Base-by-base conservation (phyloP, 2,329 filamentous ascomycete species). In the Botrytis fragariae region DNA sequence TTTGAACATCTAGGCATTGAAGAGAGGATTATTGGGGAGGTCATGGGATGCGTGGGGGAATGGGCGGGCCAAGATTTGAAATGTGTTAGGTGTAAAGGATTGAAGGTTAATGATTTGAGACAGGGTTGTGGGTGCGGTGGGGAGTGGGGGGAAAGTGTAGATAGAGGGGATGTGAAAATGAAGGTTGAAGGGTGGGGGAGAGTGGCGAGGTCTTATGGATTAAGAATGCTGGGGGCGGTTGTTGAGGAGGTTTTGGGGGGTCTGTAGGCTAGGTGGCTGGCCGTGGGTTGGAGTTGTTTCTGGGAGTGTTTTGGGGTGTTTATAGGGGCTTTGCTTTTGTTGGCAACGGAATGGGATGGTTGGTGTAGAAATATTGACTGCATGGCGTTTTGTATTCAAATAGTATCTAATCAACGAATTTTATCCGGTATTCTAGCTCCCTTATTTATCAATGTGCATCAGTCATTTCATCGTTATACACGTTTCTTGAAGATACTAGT, bases 101-200 rank as follows among this genome's bases (percentile, higher is more conserved):
- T 97, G 57, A 86, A 94, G 80, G 87, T 93, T 59, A 98, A 97
- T 81, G 95, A 98, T 79, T 97, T 98, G 79, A 94, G 96, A 90
- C 95, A 98, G 82, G 95, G 98, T 82, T 99, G 97, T 83, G 92
- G 91, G 18, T 99, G 96, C 85, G 93, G 93, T 75, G 96, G 96
- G 5, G 88, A 88, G 74, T 99, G 96, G 96, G 87, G 86, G 29
- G 89, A 89, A 76, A 93, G 90, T 32, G 86, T 95, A 74, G 88
- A 91, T 77, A 86, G 87, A 76, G 89, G 87, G 44, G 92, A 92
- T 42, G 84, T 95, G 39, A 83, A 88, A 79, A 88, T 85, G 80
- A 87, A 85, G 80, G 78, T 98, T 79, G 86, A 82, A 60, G 92
- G 97, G 7, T 91, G 94, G 82, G 86, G 85, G 77, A 90, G 88